These are phyloP conservation scores for Omphalea diandra DNA, from an alignment of 441 rosid genomes.

Conservation along the genomic window DNA sequence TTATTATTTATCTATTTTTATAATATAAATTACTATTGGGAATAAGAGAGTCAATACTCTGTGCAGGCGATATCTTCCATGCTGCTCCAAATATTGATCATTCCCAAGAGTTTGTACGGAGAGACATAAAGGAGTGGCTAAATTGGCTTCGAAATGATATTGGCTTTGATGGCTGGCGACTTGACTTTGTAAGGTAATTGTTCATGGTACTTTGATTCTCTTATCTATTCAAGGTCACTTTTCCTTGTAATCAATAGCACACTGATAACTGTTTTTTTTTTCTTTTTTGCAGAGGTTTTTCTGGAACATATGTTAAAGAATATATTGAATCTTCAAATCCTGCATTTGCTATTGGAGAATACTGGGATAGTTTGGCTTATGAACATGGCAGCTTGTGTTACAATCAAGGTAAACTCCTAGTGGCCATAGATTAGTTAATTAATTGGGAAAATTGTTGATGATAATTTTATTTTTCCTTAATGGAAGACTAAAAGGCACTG, in stretches of 20 bases:
- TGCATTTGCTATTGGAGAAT: constrained; percentile 56
- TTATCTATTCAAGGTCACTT: neutral
- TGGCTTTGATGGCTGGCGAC: constrained; percentile 55
- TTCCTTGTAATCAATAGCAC: neutral
- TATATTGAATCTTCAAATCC: constrained; percentile 50
- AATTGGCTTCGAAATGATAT: constrained; percentile 45
- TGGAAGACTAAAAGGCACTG: neutral
- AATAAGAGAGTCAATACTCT: neutral
- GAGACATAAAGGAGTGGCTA: constrained; percentile 46
- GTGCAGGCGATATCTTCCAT: constrained; percentile 50
- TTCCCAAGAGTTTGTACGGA: constrained; percentile 46
- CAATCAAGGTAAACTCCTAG: constrained; percentile 43
- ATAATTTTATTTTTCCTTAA: neutral
- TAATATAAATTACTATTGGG: neutral
- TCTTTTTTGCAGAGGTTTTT: constrained; percentile 40
- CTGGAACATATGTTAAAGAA: constrained; percentile 51
- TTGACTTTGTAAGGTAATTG: constrained; percentile 50
- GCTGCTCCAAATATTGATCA: constrained; percentile 55
- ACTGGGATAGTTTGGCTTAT: constrained; percentile 54
- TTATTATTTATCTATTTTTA: neutral
- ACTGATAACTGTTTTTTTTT: constrained; percentile 8
- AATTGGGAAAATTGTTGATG: neutral
- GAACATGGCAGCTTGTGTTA: constrained; percentile 51
- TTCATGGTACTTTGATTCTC: neutral
- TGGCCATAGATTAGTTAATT: neutral